Evolutionary conservation across 768 basidiomycete genomes (phyloP).

Genomic region (Chalciporus sphaerocephalus): DNA sequence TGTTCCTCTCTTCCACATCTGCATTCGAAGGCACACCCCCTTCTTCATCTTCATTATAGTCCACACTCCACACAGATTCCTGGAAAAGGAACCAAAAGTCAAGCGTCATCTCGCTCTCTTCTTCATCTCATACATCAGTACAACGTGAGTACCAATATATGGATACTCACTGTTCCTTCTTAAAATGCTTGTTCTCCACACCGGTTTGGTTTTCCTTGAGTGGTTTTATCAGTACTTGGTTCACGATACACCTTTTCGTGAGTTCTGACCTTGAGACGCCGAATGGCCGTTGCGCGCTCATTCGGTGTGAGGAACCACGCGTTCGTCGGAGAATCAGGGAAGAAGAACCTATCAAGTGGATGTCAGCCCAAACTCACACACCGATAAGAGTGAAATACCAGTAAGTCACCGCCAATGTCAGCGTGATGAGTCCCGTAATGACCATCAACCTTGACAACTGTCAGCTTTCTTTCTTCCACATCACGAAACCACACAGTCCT

Average conservation of each 20-base stretch:
- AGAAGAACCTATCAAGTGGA: constrained; percentile 45
- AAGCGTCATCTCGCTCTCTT: constrained; percentile 82
- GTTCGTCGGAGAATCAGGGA: constrained; percentile 70
- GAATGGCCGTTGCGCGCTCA: constrained; percentile 62
- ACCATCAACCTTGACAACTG: constrained; percentile 53
- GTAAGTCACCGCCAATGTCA: constrained; percentile 47
- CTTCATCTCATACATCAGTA: constrained; percentile 51
- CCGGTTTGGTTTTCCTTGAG: constrained; percentile 70
- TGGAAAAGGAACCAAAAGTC: constrained; percentile 90
- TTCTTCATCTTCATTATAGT: constrained; percentile 43
- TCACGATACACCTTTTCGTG: neutral
- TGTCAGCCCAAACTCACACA: neutral
- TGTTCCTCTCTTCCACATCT: constrained; percentile 33
- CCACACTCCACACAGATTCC: constrained; percentile 74
- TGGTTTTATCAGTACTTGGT: neutral
- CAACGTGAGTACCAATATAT: neutral
- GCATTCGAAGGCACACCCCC: constrained; percentile 14
- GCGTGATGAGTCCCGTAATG: constrained; percentile 59
- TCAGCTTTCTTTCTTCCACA: neutral
- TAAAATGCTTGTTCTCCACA: constrained; percentile 78
- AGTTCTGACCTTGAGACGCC: constrained; percentile 53
- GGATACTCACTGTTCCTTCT: constrained; percentile 64
- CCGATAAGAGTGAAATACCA: constrained; percentile 37
- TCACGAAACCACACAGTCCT: constrained; percentile 2
- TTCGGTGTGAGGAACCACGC: constrained; percentile 68